Evolutionary conservation across 768 basidiomycete genomes (phyloP).

Genomic region (Boletus insuetus): DNA sequence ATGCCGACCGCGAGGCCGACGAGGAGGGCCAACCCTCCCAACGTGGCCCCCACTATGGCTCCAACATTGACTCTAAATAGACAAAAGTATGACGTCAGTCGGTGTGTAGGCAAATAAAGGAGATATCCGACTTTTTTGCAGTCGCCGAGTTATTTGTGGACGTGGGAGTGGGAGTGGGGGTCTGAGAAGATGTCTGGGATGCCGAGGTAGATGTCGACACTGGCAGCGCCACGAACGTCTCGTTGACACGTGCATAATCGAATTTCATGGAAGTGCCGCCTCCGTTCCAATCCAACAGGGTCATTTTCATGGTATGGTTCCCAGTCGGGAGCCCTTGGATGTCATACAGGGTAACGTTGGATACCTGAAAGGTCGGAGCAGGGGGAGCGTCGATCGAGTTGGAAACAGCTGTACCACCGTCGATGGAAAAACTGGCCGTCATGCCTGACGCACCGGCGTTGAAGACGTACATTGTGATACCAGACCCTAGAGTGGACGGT

Average conservation of each 20-base stretch:
- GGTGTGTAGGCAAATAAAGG: not conserved
- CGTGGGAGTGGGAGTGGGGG: slow-evolving; percentile 3
- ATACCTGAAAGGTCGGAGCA: slow-evolving; percentile 15
- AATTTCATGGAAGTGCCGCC: slow-evolving; percentile 24
- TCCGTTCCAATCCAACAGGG: slow-evolving; percentile 19
- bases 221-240: slow-evolving; percentile 15
- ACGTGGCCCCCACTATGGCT: slow-evolving; percentile 9
- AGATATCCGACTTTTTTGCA: slow-evolving; percentile 9
- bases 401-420: slow-evolving; percentile 6
- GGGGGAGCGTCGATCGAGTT: slow-evolving; percentile 3
- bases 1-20: not conserved
- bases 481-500: slow-evolving; percentile 16
- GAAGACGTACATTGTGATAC: slow-evolving; percentile 27
- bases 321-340: slow-evolving; percentile 16
- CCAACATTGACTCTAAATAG: slow-evolving; percentile 13
- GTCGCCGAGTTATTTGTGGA: not conserved
- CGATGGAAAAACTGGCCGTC: slow-evolving; percentile 22
- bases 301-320: slow-evolving; percentile 23
- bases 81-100: not conserved
- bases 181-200: not conserved
- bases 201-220: not conserved
- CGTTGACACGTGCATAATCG: slow-evolving; percentile 25
- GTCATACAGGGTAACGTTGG: slow-evolving; percentile 19
- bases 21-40: slow-evolving; percentile 10
- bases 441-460: slow-evolving; percentile 20